Evolutionary conservation across 495 filamentous ascomycete species (phyloP).

Genomic region (Haplographium delicatum): DNA sequence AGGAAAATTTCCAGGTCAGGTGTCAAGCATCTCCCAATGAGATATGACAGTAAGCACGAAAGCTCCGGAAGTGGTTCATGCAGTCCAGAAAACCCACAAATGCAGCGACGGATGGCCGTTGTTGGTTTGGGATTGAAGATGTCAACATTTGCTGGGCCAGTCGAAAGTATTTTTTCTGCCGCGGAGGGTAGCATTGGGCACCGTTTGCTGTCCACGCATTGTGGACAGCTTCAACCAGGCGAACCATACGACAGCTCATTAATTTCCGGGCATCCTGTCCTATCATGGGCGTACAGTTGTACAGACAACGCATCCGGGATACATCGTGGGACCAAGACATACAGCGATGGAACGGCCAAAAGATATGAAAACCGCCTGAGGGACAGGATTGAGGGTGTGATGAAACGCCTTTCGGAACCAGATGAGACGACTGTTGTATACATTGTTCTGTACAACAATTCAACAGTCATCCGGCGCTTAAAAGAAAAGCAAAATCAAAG

Average conservation of each 20-base stretch:
- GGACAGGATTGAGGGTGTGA: no score
- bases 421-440: no score
- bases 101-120: background rate
- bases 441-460: no score
- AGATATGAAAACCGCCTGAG: no score
- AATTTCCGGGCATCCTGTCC: slow-evolving; percentile 4
- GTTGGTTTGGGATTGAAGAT: background rate
- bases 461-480: no score
- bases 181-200: slow-evolving; percentile 8
- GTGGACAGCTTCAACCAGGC: background rate
- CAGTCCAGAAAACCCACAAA: slow-evolving; percentile 3
- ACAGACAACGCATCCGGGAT: slow-evolving; percentile 12
- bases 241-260: slow-evolving; percentile 10
- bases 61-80: slow-evolving; percentile 8
- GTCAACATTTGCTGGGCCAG: background rate
- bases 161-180: slow-evolving; percentile 6
- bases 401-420: no score
- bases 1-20: background rate
- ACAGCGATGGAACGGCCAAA: no score
- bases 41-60: background rate
- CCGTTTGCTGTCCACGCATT: slow-evolving; percentile 1
- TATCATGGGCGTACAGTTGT: slow-evolving; percentile 14
- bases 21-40: background rate
- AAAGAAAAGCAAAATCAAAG: no score
- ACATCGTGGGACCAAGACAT: no score